Base-by-base conservation (phyloP, 2,329 filamentous ascomycete genomes). In the Claviceps humidiphila region DNA sequence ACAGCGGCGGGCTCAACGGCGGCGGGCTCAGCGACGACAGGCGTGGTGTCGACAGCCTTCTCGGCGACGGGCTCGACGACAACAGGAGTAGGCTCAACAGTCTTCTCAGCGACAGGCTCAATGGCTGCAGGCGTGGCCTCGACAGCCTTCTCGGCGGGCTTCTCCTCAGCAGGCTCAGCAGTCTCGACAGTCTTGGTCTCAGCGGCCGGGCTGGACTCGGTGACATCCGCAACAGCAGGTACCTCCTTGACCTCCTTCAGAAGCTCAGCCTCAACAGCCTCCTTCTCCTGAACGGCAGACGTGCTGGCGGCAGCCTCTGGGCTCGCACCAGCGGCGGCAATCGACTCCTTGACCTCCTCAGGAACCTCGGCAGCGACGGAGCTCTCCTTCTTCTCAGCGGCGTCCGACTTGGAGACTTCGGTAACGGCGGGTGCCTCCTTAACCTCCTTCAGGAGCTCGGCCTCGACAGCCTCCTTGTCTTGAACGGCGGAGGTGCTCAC, bases 391-490 rank as follows among this genome's bases (percentile, higher is more conserved):
- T 64, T 62, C 44, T 72, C 66, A 30, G 65, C 62, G 43, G 68
- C 71, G 50, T 34, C 30, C 1, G 9, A 11, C 54, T 60, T 55
- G 44, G 45, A 2, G 17, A 65, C 53, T 42, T 68, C 69, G 41
- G 54, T 60, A 0, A 62, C 58, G 13, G 64, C 61, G 58, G 71
- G 60, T 51, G 64, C 63, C 50, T 68, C 63, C 65, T 76, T 73
- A 55, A 82, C 75, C 65, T 85, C 78, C 57, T 80, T 75, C 47
- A 89, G 72, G 8, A 94, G 74, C 69, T 95, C 85, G 26, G 78
- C 67, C 71, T 94, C 88, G 5, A 89, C 75, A 9, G 73, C 75
- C 65, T 79, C 80, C 78, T 93, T 93, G 60, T 90, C 86, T 56
- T 77, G 70, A 6, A 93, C 85, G 17, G 82, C 85, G 52, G 75